Conservation (phyloP, 140 eudicot genomes). For the Cichorium intybus region DNA sequence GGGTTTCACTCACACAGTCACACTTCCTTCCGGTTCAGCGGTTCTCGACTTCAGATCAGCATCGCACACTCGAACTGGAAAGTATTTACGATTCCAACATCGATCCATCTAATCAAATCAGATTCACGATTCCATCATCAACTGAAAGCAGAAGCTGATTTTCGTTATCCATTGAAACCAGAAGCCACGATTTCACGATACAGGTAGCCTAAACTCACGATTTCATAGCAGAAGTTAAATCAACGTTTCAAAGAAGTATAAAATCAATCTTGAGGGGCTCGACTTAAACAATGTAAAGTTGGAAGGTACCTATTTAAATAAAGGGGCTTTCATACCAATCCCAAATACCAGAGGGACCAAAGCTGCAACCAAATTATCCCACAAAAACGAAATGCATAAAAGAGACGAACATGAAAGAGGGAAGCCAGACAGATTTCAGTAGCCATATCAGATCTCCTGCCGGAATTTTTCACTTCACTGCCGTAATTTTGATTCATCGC, state of each 20-base stretch:
- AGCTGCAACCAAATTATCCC: not conserved
- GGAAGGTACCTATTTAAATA: not conserved
- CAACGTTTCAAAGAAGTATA: not conserved
- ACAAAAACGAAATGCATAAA: not conserved
- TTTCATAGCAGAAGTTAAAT: no score
- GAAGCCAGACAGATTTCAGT: conserved; percentile 1
- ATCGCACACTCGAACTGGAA: no score
- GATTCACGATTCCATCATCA: no score
- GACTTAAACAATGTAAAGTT: not conserved
- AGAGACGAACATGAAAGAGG: not conserved
- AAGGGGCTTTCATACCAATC: not conserved
- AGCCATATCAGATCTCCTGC: conserved; percentile 18
- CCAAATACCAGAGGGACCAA: conserved; percentile 13
- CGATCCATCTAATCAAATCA: no score
- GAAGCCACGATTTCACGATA: no score
- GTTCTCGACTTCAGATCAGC: no score
- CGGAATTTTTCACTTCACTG: conserved; percentile 16
- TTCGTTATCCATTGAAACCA: no score
- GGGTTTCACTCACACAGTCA: no score
- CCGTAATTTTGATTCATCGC: not conserved
- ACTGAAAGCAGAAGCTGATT: no score
- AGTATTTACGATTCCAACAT: no score
- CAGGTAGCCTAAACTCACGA: no score
- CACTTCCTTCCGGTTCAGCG: no score
- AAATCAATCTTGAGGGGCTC: not conserved